A percentile compares a stretch with the other conserved stretches of the same genome.
Evolutionary conservation across 768 basidiomycete species (phyloP).

Genomic region (Termitomyces sp.): DNA sequence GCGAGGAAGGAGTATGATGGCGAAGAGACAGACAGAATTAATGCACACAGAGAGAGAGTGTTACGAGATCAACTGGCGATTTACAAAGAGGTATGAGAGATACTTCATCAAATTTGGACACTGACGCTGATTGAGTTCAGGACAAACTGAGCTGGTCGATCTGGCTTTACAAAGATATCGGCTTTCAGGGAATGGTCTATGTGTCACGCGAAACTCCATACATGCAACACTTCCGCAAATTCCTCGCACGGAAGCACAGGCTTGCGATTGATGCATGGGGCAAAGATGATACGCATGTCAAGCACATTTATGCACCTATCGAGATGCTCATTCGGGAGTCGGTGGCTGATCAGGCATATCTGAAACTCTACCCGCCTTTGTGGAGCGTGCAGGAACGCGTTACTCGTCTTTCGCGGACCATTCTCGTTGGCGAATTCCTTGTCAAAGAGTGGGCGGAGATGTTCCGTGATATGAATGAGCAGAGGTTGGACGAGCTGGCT

Average conservation of each 20-base stretch:
- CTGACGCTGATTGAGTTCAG: conserved; percentile 64
- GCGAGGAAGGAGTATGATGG: conserved; percentile 57
- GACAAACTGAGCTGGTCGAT: conserved; percentile 74
- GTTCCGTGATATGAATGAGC: conserved; percentile 50
- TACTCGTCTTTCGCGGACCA: conserved; percentile 55
- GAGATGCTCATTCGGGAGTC: conserved; percentile 54
- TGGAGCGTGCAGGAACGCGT: conserved; percentile 57
- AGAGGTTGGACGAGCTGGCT: conserved; percentile 64
- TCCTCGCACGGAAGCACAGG: conserved; percentile 72
- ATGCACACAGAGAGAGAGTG: conserved; percentile 55
- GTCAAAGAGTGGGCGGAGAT: conserved; percentile 70
- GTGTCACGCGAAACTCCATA: conserved; percentile 62
- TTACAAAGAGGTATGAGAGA: conserved; percentile 63
- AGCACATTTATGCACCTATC: conserved; percentile 57
- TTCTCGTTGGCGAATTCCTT: conserved; percentile 65
- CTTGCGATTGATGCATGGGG: conserved; percentile 79
- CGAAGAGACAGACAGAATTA: conserved; percentile 55
- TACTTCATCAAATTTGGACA: conserved; percentile 50
- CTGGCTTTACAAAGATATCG: conserved; percentile 85
- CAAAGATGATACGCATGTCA: conserved; percentile 54
- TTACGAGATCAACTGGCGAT: conserved; percentile 70
- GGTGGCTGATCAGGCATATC: conserved; percentile 30
- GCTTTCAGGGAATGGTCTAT: conserved; percentile 84
- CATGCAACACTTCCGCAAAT: conserved; percentile 59
- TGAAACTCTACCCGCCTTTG: conserved; percentile 51